phyloP scores from a whole-genome alignment of 768 basidiomycete species.

The Hortiboletus flavorubellus region DNA sequence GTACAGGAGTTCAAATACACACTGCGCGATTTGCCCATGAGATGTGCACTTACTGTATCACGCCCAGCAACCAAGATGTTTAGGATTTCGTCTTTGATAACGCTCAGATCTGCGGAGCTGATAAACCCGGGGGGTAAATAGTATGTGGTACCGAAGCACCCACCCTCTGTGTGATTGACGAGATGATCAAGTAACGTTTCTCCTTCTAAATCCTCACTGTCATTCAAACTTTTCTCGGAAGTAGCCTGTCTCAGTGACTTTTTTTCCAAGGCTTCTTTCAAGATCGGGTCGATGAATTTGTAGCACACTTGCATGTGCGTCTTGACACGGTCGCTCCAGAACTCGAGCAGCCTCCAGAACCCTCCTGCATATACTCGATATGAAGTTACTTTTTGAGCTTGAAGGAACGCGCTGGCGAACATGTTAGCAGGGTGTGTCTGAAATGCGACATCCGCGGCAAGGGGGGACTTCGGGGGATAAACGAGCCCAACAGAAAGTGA shows the following conservation, averaged over 20 bases:
- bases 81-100: constrained; percentile 35
- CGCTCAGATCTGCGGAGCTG: constrained; percentile 22
- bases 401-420: constrained; percentile 49
- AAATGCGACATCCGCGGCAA: constrained; percentile 5
- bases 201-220: constrained; percentile 15
- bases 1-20: neutral
- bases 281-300: constrained; percentile 51
- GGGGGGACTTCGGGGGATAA: constrained; percentile 37
- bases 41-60: constrained; percentile 27
- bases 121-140: neutral
- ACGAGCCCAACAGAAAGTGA: constrained; percentile 48
- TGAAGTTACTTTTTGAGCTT: constrained; percentile 43
- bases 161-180: constrained; percentile 29
- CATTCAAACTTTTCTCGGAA: constrained; percentile 1
- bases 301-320: constrained; percentile 46
- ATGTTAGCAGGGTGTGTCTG: constrained; percentile 34
- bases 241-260: constrained; percentile 26
- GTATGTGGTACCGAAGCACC: neutral
- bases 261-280: constrained; percentile 44
- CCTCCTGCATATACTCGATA: constrained; percentile 39
- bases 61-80: constrained; percentile 38
- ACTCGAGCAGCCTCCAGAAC: constrained; percentile 52
- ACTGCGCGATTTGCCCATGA: neutral
- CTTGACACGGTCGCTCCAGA: constrained; percentile 46
- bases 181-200: constrained; percentile 32